Conservation (phyloP, 1,284 basidiomycete genomes). For the Austroboletus niveus region DNA sequence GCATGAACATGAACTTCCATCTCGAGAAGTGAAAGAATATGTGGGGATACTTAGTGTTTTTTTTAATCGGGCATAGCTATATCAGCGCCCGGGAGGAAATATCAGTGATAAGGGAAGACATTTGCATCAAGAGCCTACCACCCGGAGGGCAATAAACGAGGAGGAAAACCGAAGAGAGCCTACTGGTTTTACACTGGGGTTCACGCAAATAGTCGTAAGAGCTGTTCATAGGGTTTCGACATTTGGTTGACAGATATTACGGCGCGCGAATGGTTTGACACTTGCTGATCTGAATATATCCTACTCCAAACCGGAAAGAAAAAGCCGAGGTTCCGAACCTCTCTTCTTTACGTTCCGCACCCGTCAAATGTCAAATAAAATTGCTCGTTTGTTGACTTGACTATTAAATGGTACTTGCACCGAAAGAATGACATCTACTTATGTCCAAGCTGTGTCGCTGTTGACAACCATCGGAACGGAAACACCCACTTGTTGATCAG, state of each 20-base stretch:
- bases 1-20: conserved; percentile 22
- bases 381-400: background rate
- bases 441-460: conserved; percentile 1
- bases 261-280: background rate
- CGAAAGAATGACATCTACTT: background rate
- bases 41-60: background rate
- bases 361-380: background rate
- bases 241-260: background rate
- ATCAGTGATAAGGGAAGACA: background rate
- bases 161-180: background rate
- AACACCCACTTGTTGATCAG: conserved; percentile 12
- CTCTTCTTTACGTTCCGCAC: background rate
- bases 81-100: background rate
- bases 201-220: conserved; percentile 4
- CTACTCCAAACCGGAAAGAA: background rate
- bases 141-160: no score
- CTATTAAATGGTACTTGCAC: background rate
- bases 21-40: conserved; percentile 7
- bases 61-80: no score
- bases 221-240: background rate
- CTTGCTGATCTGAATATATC: conserved; percentile 1
- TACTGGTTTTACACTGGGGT: conserved; percentile 6
- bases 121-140: conserved; percentile 11
- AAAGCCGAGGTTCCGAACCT: background rate
- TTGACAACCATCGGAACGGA: background rate